phyloP scores from a whole-genome alignment of 2,329 filamentous ascomycete species.

The Xylariomycetidae sp. region DNA sequence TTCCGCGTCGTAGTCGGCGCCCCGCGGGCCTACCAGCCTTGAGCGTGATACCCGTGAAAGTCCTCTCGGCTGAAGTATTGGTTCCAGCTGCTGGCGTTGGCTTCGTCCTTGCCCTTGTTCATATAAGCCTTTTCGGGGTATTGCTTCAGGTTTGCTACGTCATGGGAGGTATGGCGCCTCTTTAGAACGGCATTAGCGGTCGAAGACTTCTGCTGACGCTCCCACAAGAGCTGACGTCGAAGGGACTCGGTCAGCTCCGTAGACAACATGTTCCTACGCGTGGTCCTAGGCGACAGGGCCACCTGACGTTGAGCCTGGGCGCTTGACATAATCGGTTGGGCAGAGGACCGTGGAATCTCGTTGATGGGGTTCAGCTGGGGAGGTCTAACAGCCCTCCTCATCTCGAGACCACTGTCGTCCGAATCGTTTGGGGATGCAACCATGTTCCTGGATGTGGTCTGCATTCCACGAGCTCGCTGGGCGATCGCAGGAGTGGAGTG shows the following conservation, averaged over 20 bases:
- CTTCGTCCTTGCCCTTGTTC: slow-evolving; percentile 52
- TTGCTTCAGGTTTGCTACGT: slow-evolving; percentile 82
- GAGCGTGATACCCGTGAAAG: slow-evolving; percentile 74
- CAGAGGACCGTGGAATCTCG: slow-evolving; percentile 60
- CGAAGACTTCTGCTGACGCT: slow-evolving; percentile 89
- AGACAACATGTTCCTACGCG: slow-evolving; percentile 89
- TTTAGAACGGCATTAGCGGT: slow-evolving; percentile 86
- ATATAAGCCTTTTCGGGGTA: slow-evolving; percentile 65
- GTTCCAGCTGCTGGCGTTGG: slow-evolving; percentile 73
- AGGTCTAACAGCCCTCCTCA: slow-evolving; percentile 54
- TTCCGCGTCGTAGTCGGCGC: not conserved
- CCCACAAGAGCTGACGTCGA: slow-evolving; percentile 86
- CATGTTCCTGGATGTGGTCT: slow-evolving; percentile 38
- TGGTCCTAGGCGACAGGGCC: slow-evolving; percentile 85
- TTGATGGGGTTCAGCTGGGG: slow-evolving; percentile 49
- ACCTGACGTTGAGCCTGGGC: slow-evolving; percentile 65
- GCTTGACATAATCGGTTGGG: slow-evolving; percentile 75
- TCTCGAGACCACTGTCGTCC: slow-evolving; percentile 58
- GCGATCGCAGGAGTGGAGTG: slow-evolving; percentile 66
- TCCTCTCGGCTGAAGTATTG: slow-evolving; percentile 80
- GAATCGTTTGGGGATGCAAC: slow-evolving; percentile 53
- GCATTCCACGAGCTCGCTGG: slow-evolving; percentile 54
- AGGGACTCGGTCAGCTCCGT: slow-evolving; percentile 93
- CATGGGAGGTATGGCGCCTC: slow-evolving; percentile 83
- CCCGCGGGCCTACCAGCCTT: slow-evolving; percentile 71